Evolutionary conservation across 2,329 filamentous ascomycete species (phyloP).

Genomic region (Lomentospora prolificans): DNA sequence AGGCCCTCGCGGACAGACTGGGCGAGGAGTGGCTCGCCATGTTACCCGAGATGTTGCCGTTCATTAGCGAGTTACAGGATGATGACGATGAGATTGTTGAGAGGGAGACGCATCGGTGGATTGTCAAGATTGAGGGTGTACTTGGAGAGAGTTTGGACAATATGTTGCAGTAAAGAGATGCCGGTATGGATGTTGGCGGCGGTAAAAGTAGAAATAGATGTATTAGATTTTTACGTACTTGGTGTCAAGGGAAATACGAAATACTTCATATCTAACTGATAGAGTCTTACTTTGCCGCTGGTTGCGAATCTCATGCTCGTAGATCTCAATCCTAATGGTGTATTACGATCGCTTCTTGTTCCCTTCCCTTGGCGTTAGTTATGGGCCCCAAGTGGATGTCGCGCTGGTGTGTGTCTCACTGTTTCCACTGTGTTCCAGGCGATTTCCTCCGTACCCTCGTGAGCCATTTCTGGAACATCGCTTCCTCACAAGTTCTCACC

Average conservation of each 20-base stretch:
- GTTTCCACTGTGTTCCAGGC: too few relatives aligned
- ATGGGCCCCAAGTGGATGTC: too few relatives aligned
- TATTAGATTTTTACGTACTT: too few relatives aligned
- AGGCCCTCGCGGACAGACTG: conserved; percentile 65
- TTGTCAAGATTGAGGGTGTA: conserved; percentile 78
- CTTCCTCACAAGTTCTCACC: background rate
- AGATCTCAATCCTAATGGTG: too few relatives aligned
- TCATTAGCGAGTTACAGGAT: conserved; percentile 91
- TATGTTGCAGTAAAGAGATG: conserved; percentile 65
- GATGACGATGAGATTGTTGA: conserved; percentile 94
- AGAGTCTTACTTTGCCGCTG: too few relatives aligned
- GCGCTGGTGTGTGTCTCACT: too few relatives aligned
- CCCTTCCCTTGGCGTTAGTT: background rate
- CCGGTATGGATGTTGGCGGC: background rate
- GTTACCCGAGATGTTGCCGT: conserved; percentile 90
- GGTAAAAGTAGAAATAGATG: background rate
- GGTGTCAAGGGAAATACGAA: too few relatives aligned
- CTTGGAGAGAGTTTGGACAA: conserved; percentile 83
- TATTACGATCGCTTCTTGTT: background rate
- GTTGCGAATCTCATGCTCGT: too few relatives aligned
- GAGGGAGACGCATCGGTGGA: conserved; percentile 81
- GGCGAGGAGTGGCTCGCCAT: conserved; percentile 91
- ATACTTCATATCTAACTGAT: too few relatives aligned
- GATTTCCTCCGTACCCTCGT: too few relatives aligned
- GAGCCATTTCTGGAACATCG: too few relatives aligned